Conservation (phyloP, 2,329 filamentous ascomycete species). For the Talaromyces sp. region DNA sequence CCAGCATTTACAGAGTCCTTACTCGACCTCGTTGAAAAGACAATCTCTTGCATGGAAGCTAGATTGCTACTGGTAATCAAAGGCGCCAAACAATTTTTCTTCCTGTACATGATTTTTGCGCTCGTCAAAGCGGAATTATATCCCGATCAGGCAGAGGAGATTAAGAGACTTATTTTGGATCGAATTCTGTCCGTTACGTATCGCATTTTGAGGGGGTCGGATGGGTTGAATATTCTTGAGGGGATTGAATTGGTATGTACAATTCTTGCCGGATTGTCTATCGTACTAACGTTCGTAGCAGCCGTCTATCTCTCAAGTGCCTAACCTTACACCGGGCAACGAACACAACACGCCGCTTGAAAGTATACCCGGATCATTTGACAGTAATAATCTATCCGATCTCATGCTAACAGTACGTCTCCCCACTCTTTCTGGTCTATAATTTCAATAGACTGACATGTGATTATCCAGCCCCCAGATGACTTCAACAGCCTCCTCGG, state of each 20-base stretch:
- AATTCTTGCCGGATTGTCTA: background rate
- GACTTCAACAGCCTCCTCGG: conserved; percentile 21
- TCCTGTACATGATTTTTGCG: conserved; percentile 38
- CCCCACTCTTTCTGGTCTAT: background rate
- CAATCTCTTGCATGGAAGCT: conserved; percentile 32
- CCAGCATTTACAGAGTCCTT: conserved; percentile 36
- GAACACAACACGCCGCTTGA: conserved; percentile 12
- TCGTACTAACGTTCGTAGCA: conserved; percentile 4
- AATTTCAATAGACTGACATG: background rate
- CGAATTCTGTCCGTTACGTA: conserved; percentile 37
- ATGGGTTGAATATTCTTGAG: conserved; percentile 2
- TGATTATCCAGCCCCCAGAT: conserved; percentile 18
- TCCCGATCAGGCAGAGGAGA: conserved; percentile 33
- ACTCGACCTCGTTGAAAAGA: conserved; percentile 34
- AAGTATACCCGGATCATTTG: conserved; percentile 12
- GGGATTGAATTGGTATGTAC: conserved; percentile 17
- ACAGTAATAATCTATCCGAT: conserved; percentile 18
- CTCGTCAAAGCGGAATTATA: conserved; percentile 37
- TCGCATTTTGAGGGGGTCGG: conserved; percentile 34
- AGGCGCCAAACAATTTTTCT: conserved; percentile 42
- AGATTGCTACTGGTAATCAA: conserved; percentile 36
- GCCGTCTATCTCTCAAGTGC: conserved; percentile 13
- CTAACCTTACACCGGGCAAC: conserved; percentile 1
- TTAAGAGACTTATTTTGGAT: conserved; percentile 39
- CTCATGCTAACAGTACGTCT: conserved; percentile 19